Evolutionary conservation across 1,284 basidiomycete species (phyloP), one percentile per base, ranked within the genome.

Genomic region (Pyrrhoderma noxium): DNA sequence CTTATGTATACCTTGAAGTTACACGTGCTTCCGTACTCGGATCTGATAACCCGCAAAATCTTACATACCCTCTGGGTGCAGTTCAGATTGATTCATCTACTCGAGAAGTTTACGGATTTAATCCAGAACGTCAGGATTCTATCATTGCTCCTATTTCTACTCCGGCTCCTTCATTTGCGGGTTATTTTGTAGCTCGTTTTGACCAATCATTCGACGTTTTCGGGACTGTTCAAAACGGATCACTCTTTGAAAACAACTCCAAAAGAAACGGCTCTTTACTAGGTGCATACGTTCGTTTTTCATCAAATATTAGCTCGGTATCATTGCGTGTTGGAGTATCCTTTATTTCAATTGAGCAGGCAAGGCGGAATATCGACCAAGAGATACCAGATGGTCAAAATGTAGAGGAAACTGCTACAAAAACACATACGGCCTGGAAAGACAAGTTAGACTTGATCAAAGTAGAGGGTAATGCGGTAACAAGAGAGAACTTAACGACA

Each of bases 121-220:
- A 84, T 57, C 73, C 78, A 9, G 88, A 91, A 61, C 74, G 85
- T 9, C 86, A 89, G 61, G 87, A 91, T 66, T 74, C 70, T 62
- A 83, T 87, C 60, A 77, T 86, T 51, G 75, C 75, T 0, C 82
- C 82, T 0, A 40, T 18, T 22, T 16, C 38, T 18, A 79, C 75
- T 25, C 71, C 74, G 2, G 77, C 79, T 0, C 64, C 68, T 57
- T 49, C 61, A 47, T 72, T 77, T 71, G 77, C 75, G 34, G 86
- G 84, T 0, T 89, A 86, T 70, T 91, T 87, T 64, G 86, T 84
- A 45, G 87, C 82, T 7, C 77, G 83, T 13, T 88, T 92, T 60
- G 76, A 81, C 44, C 59, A 61, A 14, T 68, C 74, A 0, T 77
- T 80, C 55, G 57, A 59, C 11, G 65, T 62, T 1, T 75, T 66